Base-by-base conservation (phyloP, 768 basidiomycete genomes). In the Russula brevipes region DNA sequence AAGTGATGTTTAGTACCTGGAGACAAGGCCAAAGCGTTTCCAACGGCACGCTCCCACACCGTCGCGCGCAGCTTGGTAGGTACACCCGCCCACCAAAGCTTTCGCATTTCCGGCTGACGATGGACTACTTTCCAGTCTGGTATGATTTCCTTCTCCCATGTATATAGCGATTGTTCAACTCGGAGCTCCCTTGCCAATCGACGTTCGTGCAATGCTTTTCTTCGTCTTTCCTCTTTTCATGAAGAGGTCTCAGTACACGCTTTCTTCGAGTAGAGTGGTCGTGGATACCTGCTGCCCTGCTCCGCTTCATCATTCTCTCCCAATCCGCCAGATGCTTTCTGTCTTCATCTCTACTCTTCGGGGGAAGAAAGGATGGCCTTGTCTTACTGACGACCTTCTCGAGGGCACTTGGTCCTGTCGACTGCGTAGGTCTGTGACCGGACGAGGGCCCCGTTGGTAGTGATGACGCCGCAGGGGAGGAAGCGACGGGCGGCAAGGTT, bases 31-130 rank as follows among this genome's bases (percentile, higher is more conserved):
- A 96, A 77, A 31, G 84, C 77, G 71, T 96, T 96, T 8, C 94
- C 94, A 16, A 88, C 84, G n/a, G 88, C 91, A 56, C 80, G 80
- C 72, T 89, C 85, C 94, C 94, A 96, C 79, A 95, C 81, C 1
- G 80, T 72, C 4, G 89, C 87, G 38, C 94, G 82, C 59, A 92
- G 73, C 70, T 90, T 89, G 0, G 88, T 82, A 2, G 94, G 94
- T 68, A 94, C 89, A 3, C 94, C 94, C 36, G 79, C 79, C 92
- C 92, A 93, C 94, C 93, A 96, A 9, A 94, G 70, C 70, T 80
- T 83, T 38, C 87, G 82, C 57, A 94, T 75, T 10, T 74, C 73
- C 0, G 86, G 78, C 64, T 89, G 85, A 68, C 81, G 84, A 71
- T 85, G 72, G 7, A 92, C 88, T 30, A 82, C 80, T 54, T 81